phyloP scores from a whole-genome alignment of 2,329 filamentous ascomycete species.

The Aspergillus fischeri region DNA sequence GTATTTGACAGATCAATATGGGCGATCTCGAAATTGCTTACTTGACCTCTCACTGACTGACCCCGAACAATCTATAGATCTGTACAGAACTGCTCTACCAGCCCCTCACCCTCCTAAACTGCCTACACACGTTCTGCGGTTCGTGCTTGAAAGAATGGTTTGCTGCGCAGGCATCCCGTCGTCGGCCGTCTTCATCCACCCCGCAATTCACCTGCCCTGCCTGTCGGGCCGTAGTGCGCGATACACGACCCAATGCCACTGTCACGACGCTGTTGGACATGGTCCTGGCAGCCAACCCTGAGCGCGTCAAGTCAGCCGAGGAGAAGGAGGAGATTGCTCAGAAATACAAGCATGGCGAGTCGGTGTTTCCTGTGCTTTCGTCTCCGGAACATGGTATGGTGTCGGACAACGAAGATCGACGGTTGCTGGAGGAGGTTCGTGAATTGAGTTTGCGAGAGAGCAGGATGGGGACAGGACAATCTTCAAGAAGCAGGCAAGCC shows the following conservation, averaged over 20 bases:
- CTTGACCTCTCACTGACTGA: not conserved
- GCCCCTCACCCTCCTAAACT: constrained; percentile 86
- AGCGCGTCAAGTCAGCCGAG: constrained; percentile 61
- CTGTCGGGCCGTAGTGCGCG: constrained; percentile 81
- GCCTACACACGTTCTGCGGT: constrained; percentile 93
- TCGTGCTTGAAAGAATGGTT: constrained; percentile 98
- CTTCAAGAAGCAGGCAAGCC: constrained; percentile 24
- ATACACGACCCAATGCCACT: constrained; percentile 84
- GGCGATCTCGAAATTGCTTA: not conserved
- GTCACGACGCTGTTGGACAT: constrained; percentile 88
- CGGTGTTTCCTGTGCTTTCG: constrained; percentile 63
- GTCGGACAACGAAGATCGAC: constrained; percentile 60
- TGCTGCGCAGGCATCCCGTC: constrained; percentile 64
- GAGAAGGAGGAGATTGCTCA: constrained; percentile 73
- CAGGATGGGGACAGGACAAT: constrained; percentile 18
- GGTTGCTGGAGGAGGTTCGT: constrained; percentile 67
- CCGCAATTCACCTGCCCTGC: constrained; percentile 81
- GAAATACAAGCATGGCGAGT: constrained; percentile 77
- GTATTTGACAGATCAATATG: not conserved
- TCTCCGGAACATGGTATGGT: constrained; percentile 31
- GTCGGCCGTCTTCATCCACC: constrained; percentile 40
- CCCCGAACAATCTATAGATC: constrained; percentile 57
- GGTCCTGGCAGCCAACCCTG: constrained; percentile 75
- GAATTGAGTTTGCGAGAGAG: constrained; percentile 63
- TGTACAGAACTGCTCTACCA: constrained; percentile 94